Conservation (phyloP, 345 rosid species). For the Firmiana major region DNA sequence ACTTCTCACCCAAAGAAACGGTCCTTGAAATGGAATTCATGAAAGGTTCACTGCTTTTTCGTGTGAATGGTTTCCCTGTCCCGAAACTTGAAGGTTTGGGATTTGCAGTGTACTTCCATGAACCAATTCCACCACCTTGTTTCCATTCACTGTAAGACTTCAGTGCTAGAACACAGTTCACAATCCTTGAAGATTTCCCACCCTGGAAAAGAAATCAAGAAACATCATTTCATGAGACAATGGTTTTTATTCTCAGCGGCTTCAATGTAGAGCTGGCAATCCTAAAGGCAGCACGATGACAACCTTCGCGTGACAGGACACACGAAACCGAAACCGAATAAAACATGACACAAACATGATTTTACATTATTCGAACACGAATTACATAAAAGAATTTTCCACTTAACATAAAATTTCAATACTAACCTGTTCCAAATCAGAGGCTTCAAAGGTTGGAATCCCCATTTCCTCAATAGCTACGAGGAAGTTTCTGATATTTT, state of each 20-base stretch:
- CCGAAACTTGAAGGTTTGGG: slow-evolving; percentile 38
- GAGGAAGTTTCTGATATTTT: slow-evolving; percentile 83
- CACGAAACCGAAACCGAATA: too few relatives aligned
- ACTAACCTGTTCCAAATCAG: slow-evolving; percentile 80
- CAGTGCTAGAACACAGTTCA: slow-evolving; percentile 74
- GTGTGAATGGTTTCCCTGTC: slow-evolving; percentile 46
- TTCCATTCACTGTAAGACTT: slow-evolving; percentile 86
- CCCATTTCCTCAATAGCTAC: slow-evolving; percentile 74
- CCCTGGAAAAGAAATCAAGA: slow-evolving; percentile 34
- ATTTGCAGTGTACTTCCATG: slow-evolving; percentile 62
- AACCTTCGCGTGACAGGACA: too few relatives aligned
- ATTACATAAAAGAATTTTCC: too few relatives aligned
- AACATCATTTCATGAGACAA: neutral
- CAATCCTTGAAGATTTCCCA: slow-evolving; percentile 75
- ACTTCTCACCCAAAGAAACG: slow-evolving; percentile 37
- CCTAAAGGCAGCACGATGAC: too few relatives aligned
- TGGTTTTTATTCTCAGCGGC: too few relatives aligned
- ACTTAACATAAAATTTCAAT: neutral
- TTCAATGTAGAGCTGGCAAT: too few relatives aligned
- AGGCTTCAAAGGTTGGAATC: slow-evolving; percentile 83
- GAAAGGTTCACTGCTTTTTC: slow-evolving; percentile 67
- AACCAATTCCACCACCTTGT: slow-evolving; percentile 62
- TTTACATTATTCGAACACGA: too few relatives aligned
- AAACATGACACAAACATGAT: too few relatives aligned
- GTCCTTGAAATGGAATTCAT: slow-evolving; percentile 52